Percentiles rank a stretch among this genome's conserved stretches.
Evolutionary conservation across 192 early-diverging fungal species (phyloP).

Genomic region (Rhizophagus sp.): DNA sequence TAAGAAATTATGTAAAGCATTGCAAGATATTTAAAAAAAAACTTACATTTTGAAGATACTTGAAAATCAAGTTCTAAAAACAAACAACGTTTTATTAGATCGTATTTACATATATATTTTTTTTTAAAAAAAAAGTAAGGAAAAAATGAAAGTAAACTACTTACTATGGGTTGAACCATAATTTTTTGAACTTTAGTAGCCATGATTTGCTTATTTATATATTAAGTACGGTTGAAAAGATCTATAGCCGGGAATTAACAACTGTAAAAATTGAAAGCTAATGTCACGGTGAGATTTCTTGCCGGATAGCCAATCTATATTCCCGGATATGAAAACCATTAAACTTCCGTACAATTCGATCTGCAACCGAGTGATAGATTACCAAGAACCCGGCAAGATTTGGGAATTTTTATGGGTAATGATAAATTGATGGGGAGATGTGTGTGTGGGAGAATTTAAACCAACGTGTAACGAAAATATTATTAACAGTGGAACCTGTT

Average conservation of each 20-base stretch:
- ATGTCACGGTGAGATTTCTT: too few species aligned
- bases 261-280: too few species aligned
- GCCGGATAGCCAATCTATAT: too few species aligned
- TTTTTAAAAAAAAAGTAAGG: background rate
- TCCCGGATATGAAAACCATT: background rate
- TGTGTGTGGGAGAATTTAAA: background rate
- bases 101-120: background rate
- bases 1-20: background rate
- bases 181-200: constrained; percentile 76
- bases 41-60: constrained; percentile 87
- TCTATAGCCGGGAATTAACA: too few species aligned
- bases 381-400: background rate
- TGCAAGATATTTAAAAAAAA: background rate
- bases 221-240: too few species aligned
- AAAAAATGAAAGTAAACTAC: constrained; percentile 2
- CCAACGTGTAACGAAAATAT: background rate
- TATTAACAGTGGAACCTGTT: background rate
- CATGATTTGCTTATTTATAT: constrained; percentile 33
- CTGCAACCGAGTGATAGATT: too few species aligned
- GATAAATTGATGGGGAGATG: background rate
- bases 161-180: constrained; percentile 80
- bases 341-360: background rate
- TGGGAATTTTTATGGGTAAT: background rate
- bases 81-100: background rate
- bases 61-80: constrained; percentile 89